Evolutionary conservation across 2,329 filamentous ascomycete species (phyloP), one percentile per base, ranked within the genome.

Genomic region (Orbilia ellipsospora): DNA sequence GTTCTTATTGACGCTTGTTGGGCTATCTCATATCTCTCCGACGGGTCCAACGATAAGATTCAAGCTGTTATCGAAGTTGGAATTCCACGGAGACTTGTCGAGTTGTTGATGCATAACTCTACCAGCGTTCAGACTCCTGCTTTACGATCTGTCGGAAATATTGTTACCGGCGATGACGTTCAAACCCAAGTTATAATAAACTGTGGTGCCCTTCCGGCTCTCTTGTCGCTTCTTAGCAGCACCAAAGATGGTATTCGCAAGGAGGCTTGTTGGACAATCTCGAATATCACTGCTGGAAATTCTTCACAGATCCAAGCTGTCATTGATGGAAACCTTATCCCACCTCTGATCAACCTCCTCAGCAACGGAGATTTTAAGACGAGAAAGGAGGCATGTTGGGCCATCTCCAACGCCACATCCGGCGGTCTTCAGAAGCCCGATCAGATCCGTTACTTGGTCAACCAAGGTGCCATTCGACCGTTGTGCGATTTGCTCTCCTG

Each of bases 151-250:
- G 95, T 99, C 63, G 95, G 95, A 78, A 99, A 99, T 85, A 99
- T 99, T 79, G 95, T 99, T 63, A 99, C 95, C 51, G 95, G 95
- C 79, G 95, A 99, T 82, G 95, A 99, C 82, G 92, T 99, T 50
- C 95, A 99, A 85, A 99, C 95, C 23, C 95, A 99, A 84, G 93
- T 99, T 79, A 97, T 99, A 83, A 99, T 99, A 84, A 99, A 99
- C 88, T 97, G 94, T 80, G 94, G 95, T 76, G 90, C 95, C 79
- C 88, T 99, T 55, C 90, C 94, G 50, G 96, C 94, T 78, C 88
- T 99, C n/a, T 86, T 98, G 61, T 95, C 94, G 42, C 90, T 99
- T 16, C 86, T 99, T 77, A 94, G 94, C 87, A 98, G 94, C 42
- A 95, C 92, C 81, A 99, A 99, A 88, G 95, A 99, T 81, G 95